Evolutionary conservation across 2,329 filamentous ascomycete species (phyloP).

Genomic region (Scedosporium apiospermum): DNA sequence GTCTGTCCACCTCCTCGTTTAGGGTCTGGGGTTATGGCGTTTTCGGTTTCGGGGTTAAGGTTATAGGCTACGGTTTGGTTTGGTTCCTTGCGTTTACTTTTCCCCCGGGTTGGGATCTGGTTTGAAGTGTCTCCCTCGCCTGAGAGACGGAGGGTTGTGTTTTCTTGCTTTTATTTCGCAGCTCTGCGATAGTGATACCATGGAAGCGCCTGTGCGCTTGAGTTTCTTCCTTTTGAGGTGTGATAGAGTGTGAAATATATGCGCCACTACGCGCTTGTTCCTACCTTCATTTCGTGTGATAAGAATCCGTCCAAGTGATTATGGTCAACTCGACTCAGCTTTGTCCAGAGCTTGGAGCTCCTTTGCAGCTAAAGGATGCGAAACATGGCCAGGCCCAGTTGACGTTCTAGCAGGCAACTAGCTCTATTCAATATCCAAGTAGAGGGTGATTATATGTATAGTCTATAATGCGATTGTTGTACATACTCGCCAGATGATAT

Average conservation of each 20-base stretch:
- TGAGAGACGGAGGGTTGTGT: neutral
- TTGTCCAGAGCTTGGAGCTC: too few relatives aligned
- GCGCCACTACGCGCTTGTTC: neutral
- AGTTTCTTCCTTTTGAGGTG: neutral
- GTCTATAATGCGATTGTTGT: neutral
- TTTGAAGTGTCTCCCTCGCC: neutral
- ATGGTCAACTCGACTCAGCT: too few relatives aligned
- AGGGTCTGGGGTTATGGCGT: too few relatives aligned
- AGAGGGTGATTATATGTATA: neutral
- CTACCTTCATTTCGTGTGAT: neutral
- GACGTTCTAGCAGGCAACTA: too few relatives aligned
- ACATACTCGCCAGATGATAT: neutral
- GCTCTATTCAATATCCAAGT: neutral
- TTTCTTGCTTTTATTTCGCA: neutral
- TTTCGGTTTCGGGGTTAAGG: neutral
- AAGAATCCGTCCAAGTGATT: too few relatives aligned
- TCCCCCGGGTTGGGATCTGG: neutral
- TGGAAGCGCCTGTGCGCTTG: neutral
- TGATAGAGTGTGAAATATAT: neutral
- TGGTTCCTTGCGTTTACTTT: neutral
- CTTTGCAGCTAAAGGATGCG: too few relatives aligned
- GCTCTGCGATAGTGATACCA: conserved; percentile 1
- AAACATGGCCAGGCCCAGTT: too few relatives aligned
- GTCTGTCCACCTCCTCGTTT: too few relatives aligned
- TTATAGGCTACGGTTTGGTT: neutral